Base-by-base conservation (phyloP, 1,284 basidiomycete species). In the Rhodotorula sp. region DNA sequence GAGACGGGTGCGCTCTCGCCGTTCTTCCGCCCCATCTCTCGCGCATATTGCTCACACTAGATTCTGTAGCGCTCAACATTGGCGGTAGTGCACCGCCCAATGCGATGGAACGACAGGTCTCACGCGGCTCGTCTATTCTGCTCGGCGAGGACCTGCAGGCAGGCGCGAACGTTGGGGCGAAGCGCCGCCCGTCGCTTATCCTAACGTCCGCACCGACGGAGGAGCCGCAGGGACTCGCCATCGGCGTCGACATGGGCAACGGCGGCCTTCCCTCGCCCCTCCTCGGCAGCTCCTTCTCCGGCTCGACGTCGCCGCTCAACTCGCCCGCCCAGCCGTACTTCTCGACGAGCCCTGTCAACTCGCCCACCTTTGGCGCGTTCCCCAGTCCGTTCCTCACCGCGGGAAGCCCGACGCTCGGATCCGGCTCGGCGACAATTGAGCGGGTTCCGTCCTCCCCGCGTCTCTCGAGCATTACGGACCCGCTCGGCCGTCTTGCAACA, bases 181-280 rank as follows among this genome's bases (percentile, higher is more conserved):
- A 69, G 8, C 54, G 70, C 3, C 70, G 75, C 2, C 75, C 75
- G 1, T 76, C 75, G 10, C 64, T 76, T 36, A 67, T 76, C 50
- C 50, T 76, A 13, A 76, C 75, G 17, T 67, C 68, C 8, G 72
- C 72, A 10, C 69, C 66, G 1, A 41, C 65, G 6, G 67, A 75
- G 21, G 65, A 73, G 46, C 69, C 67, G 7, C 67, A 72, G 48
- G 73, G 72, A 7, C 67, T 76, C 39, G 65, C 65, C 17, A 57
- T 70, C 53, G 62, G 53, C 22, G 41, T 70, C 58, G 70, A 71
- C 54, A 54, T 54, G 48, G 64, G 67, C 37, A 51, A 64, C 54
- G 63, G 34, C 32, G 25, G 19, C 27, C 12, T 21, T 4, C 67
- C 71, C 13, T 64, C 67, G 1, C 71, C 68, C 22, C 48, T 64